These are phyloP conservation scores for Eucalyptus curtisii DNA, from an alignment of 345 rosid species.

Conservation along the genomic window DNA sequence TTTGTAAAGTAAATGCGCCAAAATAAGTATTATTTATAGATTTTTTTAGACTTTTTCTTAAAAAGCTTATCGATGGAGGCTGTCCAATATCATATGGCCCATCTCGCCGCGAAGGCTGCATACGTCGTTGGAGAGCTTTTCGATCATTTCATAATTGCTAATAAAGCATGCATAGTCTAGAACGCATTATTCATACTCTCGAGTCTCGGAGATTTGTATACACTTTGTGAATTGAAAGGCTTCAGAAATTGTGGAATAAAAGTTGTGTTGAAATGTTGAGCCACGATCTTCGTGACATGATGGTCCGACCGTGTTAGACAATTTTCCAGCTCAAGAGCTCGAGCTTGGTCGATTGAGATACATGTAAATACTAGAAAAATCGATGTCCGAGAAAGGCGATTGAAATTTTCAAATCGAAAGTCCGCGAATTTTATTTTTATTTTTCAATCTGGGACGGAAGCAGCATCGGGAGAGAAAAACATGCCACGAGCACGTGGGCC, in stretches of 20 bases:
- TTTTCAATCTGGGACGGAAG: background rate
- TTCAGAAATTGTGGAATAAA: no score
- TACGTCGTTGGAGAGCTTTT: background rate
- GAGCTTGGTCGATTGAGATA: background rate
- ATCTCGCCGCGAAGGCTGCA: background rate
- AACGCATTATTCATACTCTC: background rate
- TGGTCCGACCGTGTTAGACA: background rate
- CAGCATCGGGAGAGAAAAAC: background rate
- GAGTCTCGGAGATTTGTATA: accelerated
- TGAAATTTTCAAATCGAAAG: background rate
- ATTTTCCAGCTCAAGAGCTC: background rate
- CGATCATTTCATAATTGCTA: background rate
- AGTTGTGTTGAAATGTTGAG: background rate
- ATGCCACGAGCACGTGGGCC: background rate
- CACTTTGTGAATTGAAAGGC: background rate
- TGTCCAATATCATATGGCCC: background rate
- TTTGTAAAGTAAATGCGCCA: no score
- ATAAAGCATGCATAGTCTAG: background rate
- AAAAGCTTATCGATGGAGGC: background rate
- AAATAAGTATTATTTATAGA: no score
- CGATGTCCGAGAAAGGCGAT: background rate
- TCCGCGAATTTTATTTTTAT: background rate
- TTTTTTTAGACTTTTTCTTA: no score
- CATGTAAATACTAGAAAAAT: background rate
- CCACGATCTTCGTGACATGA: background rate